Evolutionary conservation across 2,329 filamentous ascomycete genomes (phyloP), one percentile per base, ranked within the genome.

Genomic region (Diaporthe ilicicola): DNA sequence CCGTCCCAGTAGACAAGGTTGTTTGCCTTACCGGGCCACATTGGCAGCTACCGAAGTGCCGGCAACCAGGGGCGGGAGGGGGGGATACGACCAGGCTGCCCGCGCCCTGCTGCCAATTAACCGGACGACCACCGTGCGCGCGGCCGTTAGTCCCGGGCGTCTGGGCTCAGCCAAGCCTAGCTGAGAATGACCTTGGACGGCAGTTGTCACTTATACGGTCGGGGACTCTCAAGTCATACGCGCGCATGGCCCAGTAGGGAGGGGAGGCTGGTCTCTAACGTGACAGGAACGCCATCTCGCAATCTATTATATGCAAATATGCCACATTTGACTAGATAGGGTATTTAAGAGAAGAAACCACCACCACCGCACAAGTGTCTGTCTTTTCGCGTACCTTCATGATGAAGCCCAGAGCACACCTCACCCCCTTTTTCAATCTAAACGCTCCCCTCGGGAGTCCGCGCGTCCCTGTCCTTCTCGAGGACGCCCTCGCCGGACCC

Each of bases 381-480:
- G 22, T 46, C 29, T 44, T 19, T 46, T 22, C 29, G 15, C 51
- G n/a, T 37, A 4, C 46, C 15, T 29, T 32, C 65, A 37, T 12
- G 17, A 22, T 1, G 34, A 24, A 46, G 12, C 32, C 7, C n/a
- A 37, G 34, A 37, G 39, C 9, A 24, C 15, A 44, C 7, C 8
- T n/a, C 29, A 3, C 17, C 15, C 10, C 4, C 1, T n/a, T n/a
- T 7, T 2, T n/a, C 27, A 24, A 22, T 42, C 29, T 44, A 70
- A 17, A 62, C 32, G 46, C 69, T 70, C 24, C 64, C 64, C 69
- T 68, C 70, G 6, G 65, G 55, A 9, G 55, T 71, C 37, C 39
- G 39, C 4, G 17, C 46, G 13, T 53, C 39, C 55, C 46, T 67
- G 27, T 68, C 65, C 48, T 69, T 71, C 48, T 71, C 70, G 12